Evolutionary conservation across 192 early-diverging fungal genomes (phyloP).

Genomic region (Fimicolochytrium jonesii): DNA sequence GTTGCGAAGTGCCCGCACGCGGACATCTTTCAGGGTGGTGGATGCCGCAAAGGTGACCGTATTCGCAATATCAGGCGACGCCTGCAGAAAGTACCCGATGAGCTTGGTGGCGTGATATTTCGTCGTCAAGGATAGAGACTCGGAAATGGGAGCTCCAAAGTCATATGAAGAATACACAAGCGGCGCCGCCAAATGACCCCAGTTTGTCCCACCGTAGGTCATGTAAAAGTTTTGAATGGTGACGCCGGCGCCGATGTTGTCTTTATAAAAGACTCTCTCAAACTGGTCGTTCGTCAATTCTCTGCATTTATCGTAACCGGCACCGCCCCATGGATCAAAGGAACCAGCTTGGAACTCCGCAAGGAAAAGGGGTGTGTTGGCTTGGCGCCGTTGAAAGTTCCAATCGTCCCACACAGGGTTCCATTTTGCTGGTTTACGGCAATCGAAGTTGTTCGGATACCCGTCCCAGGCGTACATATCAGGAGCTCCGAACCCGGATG

Average conservation of each 20-base stretch:
- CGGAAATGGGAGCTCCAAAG: neutral
- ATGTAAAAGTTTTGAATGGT: neutral
- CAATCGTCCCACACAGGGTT: neutral
- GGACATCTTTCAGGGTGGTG: neutral
- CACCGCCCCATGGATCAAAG: too few relatives aligned
- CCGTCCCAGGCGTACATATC: neutral
- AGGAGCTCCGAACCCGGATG: neutral
- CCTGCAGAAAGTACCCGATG: neutral
- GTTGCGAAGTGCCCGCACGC: too few relatives aligned
- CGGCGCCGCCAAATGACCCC: slow-evolving; percentile 3
- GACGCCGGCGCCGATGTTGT: slow-evolving; percentile 10
- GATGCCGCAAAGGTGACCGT: neutral
- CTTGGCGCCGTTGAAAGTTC: neutral
- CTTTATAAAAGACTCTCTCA: slow-evolving; percentile 22
- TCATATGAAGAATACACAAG: neutral
- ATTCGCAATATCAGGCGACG: neutral
- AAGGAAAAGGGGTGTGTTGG: neutral
- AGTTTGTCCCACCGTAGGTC: slow-evolving; percentile 5
- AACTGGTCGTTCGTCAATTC: too few relatives aligned
- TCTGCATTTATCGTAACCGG: too few relatives aligned
- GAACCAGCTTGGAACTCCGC: too few relatives aligned
- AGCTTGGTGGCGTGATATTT: neutral
- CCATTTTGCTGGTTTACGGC: neutral
- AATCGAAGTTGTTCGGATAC: neutral
- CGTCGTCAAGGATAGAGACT: neutral